A percentile compares a stretch with the other conserved stretches of the same genome.
Evolutionary conservation across 1,284 basidiomycete genomes (phyloP).

Genomic region (Mycena citricolor): DNA sequence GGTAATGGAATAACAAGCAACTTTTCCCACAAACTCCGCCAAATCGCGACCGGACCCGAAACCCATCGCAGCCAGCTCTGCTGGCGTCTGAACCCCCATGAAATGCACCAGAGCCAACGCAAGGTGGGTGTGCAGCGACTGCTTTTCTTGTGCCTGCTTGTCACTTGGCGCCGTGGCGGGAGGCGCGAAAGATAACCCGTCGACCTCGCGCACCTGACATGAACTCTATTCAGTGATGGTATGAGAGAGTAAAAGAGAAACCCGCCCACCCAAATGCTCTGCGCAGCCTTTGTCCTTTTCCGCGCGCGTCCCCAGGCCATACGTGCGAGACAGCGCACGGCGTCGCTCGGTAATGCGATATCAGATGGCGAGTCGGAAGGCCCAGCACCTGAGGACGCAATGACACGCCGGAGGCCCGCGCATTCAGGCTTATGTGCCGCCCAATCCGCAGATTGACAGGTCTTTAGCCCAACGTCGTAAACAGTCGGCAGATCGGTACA

Average conservation of each 20-base stretch:
- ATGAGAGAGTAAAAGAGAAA: not conserved
- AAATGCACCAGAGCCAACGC: constrained; percentile 72
- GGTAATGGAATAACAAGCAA: constrained; percentile 32
- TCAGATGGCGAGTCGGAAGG: constrained; percentile 36
- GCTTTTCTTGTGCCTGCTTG: constrained; percentile 44
- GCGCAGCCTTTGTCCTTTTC: constrained; percentile 52
- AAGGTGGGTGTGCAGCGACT: constrained; percentile 62
- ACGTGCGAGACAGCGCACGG: constrained; percentile 74
- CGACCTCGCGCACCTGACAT: constrained; percentile 62
- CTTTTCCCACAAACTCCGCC: constrained; percentile 70
- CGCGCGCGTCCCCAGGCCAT: constrained; percentile 76
- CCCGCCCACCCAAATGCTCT: constrained; percentile 65
- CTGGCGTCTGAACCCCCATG: constrained; percentile 55
- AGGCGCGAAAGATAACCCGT: constrained; percentile 61
- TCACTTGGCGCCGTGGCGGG: not conserved
- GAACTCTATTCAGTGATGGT: constrained; percentile 5
- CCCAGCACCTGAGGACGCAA: constrained; percentile 28
- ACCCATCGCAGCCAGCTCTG: constrained; percentile 57
- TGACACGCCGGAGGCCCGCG: constrained; percentile 60
- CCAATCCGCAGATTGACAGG: constrained; percentile 83
- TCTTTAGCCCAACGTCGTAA: constrained; percentile 38
- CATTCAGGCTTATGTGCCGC: constrained; percentile 76
- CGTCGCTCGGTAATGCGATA: constrained; percentile 63
- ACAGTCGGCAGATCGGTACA: not conserved
- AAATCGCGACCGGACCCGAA: constrained; percentile 59